Evolutionary conservation across 805 yeast genomes (phyloP), one percentile per base, ranked within the genome.

Genomic region (Zygosaccharomyces siamensis): DNA sequence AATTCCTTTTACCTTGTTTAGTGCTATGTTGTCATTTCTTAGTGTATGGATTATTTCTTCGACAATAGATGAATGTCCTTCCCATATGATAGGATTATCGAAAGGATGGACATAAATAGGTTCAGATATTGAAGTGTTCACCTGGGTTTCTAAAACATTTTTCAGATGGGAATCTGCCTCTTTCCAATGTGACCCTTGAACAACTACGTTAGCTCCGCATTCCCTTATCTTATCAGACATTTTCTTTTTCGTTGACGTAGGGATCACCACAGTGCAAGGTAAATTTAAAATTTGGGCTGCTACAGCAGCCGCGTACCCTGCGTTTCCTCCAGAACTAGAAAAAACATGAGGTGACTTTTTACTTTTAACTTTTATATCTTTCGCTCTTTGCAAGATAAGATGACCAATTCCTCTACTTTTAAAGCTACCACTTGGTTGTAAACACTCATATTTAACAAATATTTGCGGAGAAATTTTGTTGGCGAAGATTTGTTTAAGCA

Each of bases 201-300:
- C 60, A 11, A 77, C 55, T 4, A 79, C 79, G 2, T 64, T 57
- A 0, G 86, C 82, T 4, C 81, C 81, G 26, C 72, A 70, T 8
- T 59, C 62, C 40, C 64, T 61, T 38, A 83, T 72, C 52, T 73
- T 72, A 5, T 67, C 65, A 10, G 69, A 59, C 64, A 80, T 78
- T 18, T 67, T 66, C 1, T 57, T 56, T 47, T 74, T 73, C 6
- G 86, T 72, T 4, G 68, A 57, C 1, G 53, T 58, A 0, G 88
- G 87, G 1, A 83, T 77, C 0, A 79, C 84, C 4, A 83, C 86
- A 0, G 83, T 79, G 55, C 84, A 78, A 14, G 60, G 55, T 1
- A 64, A 68, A 18, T 53, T 56, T 50, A 61, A 71, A 43, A 48
- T 64, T 26, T 53, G 56, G 56, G 67, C 71, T 55, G 55, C 67